Conservation (phyloP, 139 green algal genomes). For the Closterium sp. region DNA sequence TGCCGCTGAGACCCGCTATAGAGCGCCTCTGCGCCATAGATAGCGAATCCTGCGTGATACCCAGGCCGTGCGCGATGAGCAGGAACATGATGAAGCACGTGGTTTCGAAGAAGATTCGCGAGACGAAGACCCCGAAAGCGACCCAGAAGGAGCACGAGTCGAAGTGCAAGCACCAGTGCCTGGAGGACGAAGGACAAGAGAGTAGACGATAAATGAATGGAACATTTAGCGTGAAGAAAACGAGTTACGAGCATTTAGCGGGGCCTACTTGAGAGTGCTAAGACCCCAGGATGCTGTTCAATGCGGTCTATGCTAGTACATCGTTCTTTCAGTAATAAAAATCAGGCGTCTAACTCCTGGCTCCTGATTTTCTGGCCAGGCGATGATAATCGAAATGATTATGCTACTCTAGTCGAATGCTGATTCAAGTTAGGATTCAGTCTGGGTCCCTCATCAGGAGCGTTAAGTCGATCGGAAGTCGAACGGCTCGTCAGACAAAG, state of each 20-base stretch:
- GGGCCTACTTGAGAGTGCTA: too few relatives aligned
- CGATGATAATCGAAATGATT: too few relatives aligned
- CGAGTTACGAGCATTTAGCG: neutral
- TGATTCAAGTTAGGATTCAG: too few relatives aligned
- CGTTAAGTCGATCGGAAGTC: neutral
- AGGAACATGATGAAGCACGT: slow-evolving; percentile 20
- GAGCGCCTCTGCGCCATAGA: slow-evolving; percentile 16
- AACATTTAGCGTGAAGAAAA: neutral
- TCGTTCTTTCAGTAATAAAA: too few relatives aligned
- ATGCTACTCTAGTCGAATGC: too few relatives aligned
- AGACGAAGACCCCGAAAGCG: slow-evolving; percentile 42
- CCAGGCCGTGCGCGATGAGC: slow-evolving; percentile 29
- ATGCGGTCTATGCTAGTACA: too few relatives aligned
- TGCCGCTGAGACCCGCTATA: slow-evolving; percentile 31
- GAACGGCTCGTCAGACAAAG: too few relatives aligned
- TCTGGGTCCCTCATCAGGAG: neutral
- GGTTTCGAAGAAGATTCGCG: slow-evolving; percentile 42
- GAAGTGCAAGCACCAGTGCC: slow-evolving; percentile 33
- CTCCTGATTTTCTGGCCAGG: too few relatives aligned
- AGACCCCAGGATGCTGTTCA: too few relatives aligned
- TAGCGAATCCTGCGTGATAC: slow-evolving; percentile 29
- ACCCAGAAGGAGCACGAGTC: slow-evolving; percentile 43
- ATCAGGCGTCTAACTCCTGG: too few relatives aligned
- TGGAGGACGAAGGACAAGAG: neutral
- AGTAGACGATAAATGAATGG: too few relatives aligned